Evolutionary conservation across 2,329 filamentous ascomycete species (phyloP).

Genomic region (Stagonosporopsis vannaccii): DNA sequence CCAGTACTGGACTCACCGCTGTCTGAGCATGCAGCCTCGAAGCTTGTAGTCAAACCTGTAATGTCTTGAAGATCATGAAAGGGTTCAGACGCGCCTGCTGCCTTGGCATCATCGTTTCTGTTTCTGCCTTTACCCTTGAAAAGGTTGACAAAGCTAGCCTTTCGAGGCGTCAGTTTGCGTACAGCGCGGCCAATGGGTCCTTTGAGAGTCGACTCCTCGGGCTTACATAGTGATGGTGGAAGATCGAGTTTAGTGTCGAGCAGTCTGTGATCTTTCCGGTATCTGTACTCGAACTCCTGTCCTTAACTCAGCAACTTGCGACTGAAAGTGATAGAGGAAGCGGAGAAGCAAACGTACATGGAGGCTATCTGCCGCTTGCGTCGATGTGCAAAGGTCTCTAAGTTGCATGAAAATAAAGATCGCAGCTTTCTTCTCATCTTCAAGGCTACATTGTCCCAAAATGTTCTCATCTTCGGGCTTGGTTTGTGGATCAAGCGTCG

Average conservation of each 20-base stretch:
- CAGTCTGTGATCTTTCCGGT: slow-evolving; percentile 40
- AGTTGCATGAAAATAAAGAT: slow-evolving; percentile 43
- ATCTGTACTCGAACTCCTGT: slow-evolving; percentile 46
- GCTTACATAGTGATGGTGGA: slow-evolving; percentile 30
- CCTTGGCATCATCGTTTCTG: slow-evolving; percentile 26
- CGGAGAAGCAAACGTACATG: slow-evolving; percentile 31
- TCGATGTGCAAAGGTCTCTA: slow-evolving; percentile 37
- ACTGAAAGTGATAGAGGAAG: not conserved
- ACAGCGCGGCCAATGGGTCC: slow-evolving; percentile 42
- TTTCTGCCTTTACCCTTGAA: slow-evolving; percentile 45
- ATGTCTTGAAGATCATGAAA: slow-evolving; percentile 10
- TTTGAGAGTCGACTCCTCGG: slow-evolving; percentile 28
- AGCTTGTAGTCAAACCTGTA: not conserved
- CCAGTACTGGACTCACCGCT: not conserved
- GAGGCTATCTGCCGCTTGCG: slow-evolving; percentile 43
- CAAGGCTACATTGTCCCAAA: slow-evolving; percentile 31
- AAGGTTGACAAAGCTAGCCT: slow-evolving; percentile 44
- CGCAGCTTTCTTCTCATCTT: slow-evolving; percentile 37
- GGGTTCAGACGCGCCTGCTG: not conserved
- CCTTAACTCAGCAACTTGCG: not conserved
- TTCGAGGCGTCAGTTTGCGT: slow-evolving; percentile 45
- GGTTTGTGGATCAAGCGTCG: slow-evolving; percentile 23
- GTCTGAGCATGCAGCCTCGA: not conserved
- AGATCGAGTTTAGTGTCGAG: slow-evolving; percentile 27
- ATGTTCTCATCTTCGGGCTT: slow-evolving; percentile 16